Evolutionary conservation across 2,329 filamentous ascomycete genomes (phyloP).

Genomic region (Stachybotrys echinatus): DNA sequence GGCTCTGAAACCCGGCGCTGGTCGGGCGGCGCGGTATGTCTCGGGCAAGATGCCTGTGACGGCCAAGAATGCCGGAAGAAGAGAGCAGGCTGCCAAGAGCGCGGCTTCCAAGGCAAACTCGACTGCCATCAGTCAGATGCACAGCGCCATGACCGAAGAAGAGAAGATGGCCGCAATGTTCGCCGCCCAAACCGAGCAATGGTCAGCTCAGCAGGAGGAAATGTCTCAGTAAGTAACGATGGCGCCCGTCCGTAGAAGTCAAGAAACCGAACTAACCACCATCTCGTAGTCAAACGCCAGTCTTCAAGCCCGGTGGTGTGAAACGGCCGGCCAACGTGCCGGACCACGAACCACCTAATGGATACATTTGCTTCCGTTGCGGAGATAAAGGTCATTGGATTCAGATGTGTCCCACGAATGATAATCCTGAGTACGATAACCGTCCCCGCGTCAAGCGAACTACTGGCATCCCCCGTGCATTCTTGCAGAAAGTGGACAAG

Average conservation of each 20-base stretch:
- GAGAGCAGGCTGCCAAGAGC: conserved; percentile 56
- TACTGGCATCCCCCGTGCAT: conserved; percentile 92
- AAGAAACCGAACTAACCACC: conserved; percentile 24
- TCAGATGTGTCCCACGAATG: conserved; percentile 95
- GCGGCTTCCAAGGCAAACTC: conserved; percentile 48
- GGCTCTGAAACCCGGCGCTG: conserved; percentile 77
- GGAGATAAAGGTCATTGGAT: conserved; percentile 99
- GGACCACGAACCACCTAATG: conserved; percentile 86
- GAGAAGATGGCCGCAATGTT: conserved; percentile 93
- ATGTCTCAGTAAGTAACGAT: conserved; percentile 66
- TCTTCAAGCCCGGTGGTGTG: conserved; percentile 47
- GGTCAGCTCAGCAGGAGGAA: conserved; percentile 88
- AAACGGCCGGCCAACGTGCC: conserved; percentile 75
- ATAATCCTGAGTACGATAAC: conserved; percentile 93
- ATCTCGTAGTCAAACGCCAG: conserved; percentile 52
- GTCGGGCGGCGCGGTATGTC: conserved; percentile 89
- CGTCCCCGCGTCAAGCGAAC: conserved; percentile 91
- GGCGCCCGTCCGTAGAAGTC: conserved; percentile 2
- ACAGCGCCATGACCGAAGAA: conserved; percentile 81
- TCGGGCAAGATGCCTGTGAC: conserved; percentile 91
- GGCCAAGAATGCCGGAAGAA: conserved; percentile 73
- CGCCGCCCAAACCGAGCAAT: conserved; percentile 82
- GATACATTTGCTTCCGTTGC: conserved; percentile 95
- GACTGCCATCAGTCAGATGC: conserved; percentile 60
- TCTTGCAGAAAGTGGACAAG: conserved; percentile 93